Conservation (phyloP, 257 asterid genomes). For the Agastache rugosa region DNA sequence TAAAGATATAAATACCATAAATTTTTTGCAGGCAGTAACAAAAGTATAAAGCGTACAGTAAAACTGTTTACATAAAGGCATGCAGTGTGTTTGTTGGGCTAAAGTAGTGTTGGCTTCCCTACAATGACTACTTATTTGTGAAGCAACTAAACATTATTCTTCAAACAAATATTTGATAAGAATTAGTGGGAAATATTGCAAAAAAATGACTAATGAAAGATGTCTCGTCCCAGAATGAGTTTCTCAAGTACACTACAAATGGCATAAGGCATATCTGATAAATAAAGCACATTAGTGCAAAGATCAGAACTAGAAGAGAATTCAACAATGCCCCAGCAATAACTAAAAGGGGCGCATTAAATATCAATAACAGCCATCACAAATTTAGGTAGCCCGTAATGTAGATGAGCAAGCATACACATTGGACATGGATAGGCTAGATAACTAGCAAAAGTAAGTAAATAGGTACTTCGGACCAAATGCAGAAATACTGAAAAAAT, state of each 20-base stretch:
- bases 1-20: neutral
- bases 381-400: constrained; percentile 10
- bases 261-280: neutral
- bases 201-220: neutral
- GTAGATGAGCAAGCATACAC: neutral
- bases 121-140: no score
- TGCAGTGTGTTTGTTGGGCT: neutral
- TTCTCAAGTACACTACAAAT: neutral
- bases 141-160: no score
- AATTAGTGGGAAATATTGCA: neutral
- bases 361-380: constrained; percentile 7
- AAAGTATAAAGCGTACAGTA: neutral
- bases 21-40: neutral
- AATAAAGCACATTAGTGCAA: neutral
- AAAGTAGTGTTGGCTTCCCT: neutral
- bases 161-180: no score
- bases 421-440: constrained; percentile 11
- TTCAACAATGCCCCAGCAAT: neutral
- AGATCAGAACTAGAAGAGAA: constrained; percentile 18
- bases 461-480: neutral
- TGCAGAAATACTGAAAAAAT: constrained; percentile 3
- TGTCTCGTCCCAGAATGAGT: no score
- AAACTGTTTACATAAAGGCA: neutral
- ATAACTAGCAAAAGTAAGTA: neutral
- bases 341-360: neutral